Evolutionary conservation across 1,284 basidiomycete species (phyloP).

Genomic region (Wallemia mellicola): DNA sequence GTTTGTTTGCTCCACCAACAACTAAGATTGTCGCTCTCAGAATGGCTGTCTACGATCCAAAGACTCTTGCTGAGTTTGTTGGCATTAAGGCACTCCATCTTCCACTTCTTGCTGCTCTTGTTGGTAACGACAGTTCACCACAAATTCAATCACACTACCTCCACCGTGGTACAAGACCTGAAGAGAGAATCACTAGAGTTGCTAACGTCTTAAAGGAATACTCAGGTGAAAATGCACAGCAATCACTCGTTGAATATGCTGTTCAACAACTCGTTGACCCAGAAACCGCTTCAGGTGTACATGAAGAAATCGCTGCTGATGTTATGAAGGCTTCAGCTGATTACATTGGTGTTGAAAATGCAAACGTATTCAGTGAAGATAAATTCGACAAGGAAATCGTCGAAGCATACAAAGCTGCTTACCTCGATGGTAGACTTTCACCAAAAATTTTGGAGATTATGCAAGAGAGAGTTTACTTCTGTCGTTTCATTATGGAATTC

Average conservation of each 20-base stretch:
- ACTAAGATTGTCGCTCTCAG: conserved; percentile 12
- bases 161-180: conserved; percentile 6
- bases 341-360: conserved; percentile 12
- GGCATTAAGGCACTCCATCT: conserved; percentile 38
- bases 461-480: conserved; percentile 33
- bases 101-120: conserved; percentile 50
- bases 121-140: conserved; percentile 55
- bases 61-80: conserved; percentile 30
- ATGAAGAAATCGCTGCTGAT: conserved; percentile 1
- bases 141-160: conserved; percentile 15
- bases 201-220: conserved; percentile 15
- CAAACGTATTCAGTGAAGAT: conserved; percentile 12
- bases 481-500: conserved; percentile 36
- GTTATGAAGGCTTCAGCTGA: neutral
- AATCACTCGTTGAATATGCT: conserved; percentile 1
- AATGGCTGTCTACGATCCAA: conserved; percentile 32
- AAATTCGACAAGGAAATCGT: conserved; percentile 3
- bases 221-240: conserved; percentile 3
- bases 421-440: conserved; percentile 27
- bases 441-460: conserved; percentile 29
- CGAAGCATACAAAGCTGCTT: conserved; percentile 26
- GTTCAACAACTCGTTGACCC: conserved; percentile 5
- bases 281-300: neutral
- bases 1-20: neutral
- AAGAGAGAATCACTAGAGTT: conserved; percentile 14